Percentiles rank a stretch among this genome's conserved stretches.
phyloP scores from a whole-genome alignment of 768 basidiomycete species.

The Ramaria sp. region DNA sequence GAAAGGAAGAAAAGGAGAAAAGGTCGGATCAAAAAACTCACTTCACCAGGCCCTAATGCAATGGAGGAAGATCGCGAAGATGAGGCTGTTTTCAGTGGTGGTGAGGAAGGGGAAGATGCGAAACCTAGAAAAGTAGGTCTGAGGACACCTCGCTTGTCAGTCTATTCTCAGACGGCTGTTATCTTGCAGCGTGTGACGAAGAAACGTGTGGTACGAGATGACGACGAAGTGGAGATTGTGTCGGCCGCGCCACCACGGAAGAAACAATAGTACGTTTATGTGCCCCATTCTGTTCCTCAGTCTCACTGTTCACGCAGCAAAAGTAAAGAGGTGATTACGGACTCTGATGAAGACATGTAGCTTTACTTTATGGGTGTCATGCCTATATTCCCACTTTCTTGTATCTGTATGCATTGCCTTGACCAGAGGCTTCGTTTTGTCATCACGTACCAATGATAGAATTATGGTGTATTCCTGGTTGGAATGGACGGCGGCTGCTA shows the following conservation, averaged over 20 bases:
- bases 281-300: not conserved
- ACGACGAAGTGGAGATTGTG: constrained; percentile 57
- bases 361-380: not conserved
- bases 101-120: constrained; percentile 50
- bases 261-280: constrained; percentile 57
- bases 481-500: not conserved
- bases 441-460: not conserved
- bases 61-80: constrained; percentile 51
- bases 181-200: constrained; percentile 36
- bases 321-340: constrained; percentile 79
- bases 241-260: constrained; percentile 29
- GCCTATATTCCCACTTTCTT: not conserved
- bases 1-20: constrained; percentile 66
- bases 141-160: not conserved
- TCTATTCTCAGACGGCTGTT: not conserved
- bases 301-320: constrained; percentile 41
- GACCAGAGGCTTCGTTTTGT: not conserved
- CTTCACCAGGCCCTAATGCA: constrained; percentile 26
- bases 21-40: constrained; percentile 52
- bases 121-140: constrained; percentile 56
- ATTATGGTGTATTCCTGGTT: not conserved
- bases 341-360: constrained; percentile 77
- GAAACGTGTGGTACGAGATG: constrained; percentile 70
- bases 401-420: constrained; percentile 2
- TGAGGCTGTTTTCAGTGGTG: constrained; percentile 59